These are phyloP conservation scores for Tilletiaria anomala DNA, from an alignment of 1,284 basidiomycete genomes.

Conservation along the genomic window DNA sequence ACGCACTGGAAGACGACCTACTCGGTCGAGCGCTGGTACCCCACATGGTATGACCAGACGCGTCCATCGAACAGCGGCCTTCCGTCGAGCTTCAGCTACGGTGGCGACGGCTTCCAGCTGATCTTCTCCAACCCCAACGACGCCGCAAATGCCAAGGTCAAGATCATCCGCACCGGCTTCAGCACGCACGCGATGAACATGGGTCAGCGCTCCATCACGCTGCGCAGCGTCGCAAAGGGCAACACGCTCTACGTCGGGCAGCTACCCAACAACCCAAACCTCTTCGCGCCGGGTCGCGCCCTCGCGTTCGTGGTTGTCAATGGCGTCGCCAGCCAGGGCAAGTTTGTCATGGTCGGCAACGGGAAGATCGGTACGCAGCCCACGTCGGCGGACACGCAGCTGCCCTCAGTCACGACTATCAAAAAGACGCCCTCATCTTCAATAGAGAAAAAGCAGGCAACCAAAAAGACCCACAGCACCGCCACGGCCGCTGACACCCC, in stretches of 20 bases:
- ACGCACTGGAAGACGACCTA: conserved; percentile 18
- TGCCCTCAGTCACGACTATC: too few relatives aligned
- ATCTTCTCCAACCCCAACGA: conserved; percentile 1
- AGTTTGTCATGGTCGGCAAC: conserved; percentile 58
- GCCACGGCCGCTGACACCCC: too few relatives aligned
- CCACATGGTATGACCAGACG: conserved; percentile 18
- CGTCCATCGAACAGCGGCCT: conserved; percentile 17
- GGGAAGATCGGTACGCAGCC: too few relatives aligned
- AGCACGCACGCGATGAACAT: conserved; percentile 4
- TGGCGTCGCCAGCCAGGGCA: conserved; percentile 55
- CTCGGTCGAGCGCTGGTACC: conserved; percentile 26
- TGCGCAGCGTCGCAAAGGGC: too few relatives aligned
- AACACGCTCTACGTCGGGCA: conserved; percentile 48
- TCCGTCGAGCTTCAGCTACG: conserved; percentile 19
- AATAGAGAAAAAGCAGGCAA: too few relatives aligned
- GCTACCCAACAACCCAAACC: conserved; percentile 35
- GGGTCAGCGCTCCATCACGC: conserved; percentile 1
- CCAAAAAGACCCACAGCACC: too few relatives aligned
- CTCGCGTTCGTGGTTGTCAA: conserved; percentile 58
- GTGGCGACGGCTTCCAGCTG: conserved; percentile 19
- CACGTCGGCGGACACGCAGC: too few relatives aligned
- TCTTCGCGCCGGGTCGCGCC: conserved; percentile 68
- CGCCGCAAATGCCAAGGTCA: neutral
- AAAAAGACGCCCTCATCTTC: too few relatives aligned
- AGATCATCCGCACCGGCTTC: neutral